A percentile compares a stretch with the other conserved stretches of the same genome.
Evolutionary conservation across 2,329 filamentous ascomycete genomes (phyloP).

Genomic region (Paracamarosporium sp.): DNA sequence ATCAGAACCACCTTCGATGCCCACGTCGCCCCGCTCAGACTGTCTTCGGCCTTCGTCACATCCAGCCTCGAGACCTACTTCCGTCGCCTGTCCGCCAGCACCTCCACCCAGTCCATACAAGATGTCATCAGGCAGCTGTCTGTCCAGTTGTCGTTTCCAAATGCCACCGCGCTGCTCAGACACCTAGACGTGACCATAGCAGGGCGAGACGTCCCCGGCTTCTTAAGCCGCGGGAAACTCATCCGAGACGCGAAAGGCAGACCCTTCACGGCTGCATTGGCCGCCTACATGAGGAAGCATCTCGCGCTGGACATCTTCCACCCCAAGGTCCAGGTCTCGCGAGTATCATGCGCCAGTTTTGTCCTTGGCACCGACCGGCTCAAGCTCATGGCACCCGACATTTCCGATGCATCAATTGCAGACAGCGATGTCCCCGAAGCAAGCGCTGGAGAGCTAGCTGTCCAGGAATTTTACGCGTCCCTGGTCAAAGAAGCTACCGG

Average conservation of each 20-base stretch:
- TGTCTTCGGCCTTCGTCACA: slow-evolving; percentile 55
- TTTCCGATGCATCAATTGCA: slow-evolving; percentile 28
- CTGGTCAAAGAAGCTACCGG: slow-evolving; percentile 42
- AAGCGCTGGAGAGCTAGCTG: slow-evolving; percentile 39
- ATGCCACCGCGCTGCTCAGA: slow-evolving; percentile 42
- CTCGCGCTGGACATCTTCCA: slow-evolving; percentile 51
- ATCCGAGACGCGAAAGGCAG: slow-evolving; percentile 18
- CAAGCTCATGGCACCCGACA: slow-evolving; percentile 44
- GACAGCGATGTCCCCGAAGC: slow-evolving; percentile 29
- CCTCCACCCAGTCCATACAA: slow-evolving; percentile 37
- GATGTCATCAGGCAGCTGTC: slow-evolving; percentile 42
- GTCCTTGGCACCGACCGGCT: slow-evolving; percentile 47
- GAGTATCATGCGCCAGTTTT: slow-evolving; percentile 52
- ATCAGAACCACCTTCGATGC: slow-evolving; percentile 59
- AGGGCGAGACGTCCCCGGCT: slow-evolving; percentile 46
- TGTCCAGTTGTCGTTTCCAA: slow-evolving; percentile 44
- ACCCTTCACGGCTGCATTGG: slow-evolving; percentile 51
- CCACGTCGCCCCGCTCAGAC: slow-evolving; percentile 52
- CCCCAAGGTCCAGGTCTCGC: slow-evolving; percentile 48
- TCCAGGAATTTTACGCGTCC: slow-evolving; percentile 37
- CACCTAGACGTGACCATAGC: slow-evolving; percentile 53
- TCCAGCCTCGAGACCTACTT: slow-evolving; percentile 61
- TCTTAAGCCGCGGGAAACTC: slow-evolving; percentile 37
- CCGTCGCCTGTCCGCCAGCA: slow-evolving; percentile 58
- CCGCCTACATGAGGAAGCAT: slow-evolving; percentile 47